Conservation (phyloP, 495 filamentous ascomycete species). For the Aspergillus homomorphus region DNA sequence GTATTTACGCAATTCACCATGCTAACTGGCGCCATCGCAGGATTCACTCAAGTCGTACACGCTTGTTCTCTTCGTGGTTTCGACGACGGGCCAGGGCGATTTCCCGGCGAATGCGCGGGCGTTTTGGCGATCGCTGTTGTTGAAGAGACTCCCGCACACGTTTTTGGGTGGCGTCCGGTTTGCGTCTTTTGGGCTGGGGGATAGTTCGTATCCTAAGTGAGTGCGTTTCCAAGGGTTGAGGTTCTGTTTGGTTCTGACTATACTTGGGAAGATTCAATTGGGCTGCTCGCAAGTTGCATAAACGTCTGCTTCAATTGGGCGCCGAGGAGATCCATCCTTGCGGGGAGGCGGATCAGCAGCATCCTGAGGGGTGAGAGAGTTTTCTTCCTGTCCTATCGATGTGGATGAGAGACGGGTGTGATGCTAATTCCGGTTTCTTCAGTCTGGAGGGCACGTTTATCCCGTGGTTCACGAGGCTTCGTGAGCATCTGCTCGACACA, state of each 20-base stretch:
- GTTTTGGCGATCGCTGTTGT: slow-evolving; percentile 83
- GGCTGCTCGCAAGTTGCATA: slow-evolving; percentile 83
- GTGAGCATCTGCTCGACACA: slow-evolving; percentile 56
- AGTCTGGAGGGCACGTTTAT: slow-evolving; percentile 82
- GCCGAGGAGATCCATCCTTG: slow-evolving; percentile 71
- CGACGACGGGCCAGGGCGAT: slow-evolving; percentile 94
- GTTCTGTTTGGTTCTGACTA: slow-evolving; percentile 15
- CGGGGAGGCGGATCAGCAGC: slow-evolving; percentile 89
- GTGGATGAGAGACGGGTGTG: background rate
- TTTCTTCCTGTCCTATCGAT: slow-evolving; percentile 24
- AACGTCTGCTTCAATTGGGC: slow-evolving; percentile 80
- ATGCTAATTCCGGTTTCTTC: slow-evolving; percentile 19
- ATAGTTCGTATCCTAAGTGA: slow-evolving; percentile 90
- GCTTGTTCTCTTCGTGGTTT: slow-evolving; percentile 74
- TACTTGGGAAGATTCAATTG: slow-evolving; percentile 72
- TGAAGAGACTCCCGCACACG: slow-evolving; percentile 68
- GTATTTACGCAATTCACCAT: background rate
- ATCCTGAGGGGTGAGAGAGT: slow-evolving; percentile 82
- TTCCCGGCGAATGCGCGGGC: slow-evolving; percentile 72
- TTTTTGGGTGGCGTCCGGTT: slow-evolving; percentile 68
- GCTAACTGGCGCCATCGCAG: slow-evolving; percentile 27
- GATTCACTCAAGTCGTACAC: slow-evolving; percentile 48
- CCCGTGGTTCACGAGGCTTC: slow-evolving; percentile 69
- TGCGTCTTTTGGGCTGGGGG: slow-evolving; percentile 85
- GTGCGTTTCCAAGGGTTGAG: slow-evolving; percentile 1